Evolutionary conservation across 768 basidiomycete species (phyloP).

Genomic region (Tulasnella sp.): DNA sequence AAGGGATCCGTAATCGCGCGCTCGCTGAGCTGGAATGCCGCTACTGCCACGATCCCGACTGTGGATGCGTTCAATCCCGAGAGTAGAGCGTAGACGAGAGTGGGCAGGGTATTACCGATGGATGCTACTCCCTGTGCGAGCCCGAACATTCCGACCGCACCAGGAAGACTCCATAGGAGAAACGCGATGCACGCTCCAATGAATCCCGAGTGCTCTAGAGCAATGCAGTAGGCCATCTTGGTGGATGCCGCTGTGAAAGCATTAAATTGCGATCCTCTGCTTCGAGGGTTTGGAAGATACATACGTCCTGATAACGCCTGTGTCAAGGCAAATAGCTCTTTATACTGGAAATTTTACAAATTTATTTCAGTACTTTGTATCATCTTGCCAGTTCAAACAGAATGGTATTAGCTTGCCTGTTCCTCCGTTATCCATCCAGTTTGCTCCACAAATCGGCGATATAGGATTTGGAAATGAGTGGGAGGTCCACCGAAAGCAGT

Average conservation of each 20-base stretch:
- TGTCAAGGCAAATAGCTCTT: constrained; percentile 21
- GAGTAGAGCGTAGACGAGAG: constrained; percentile 42
- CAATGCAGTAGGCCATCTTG: neutral
- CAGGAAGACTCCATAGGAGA: constrained; percentile 32
- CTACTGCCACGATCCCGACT: constrained; percentile 48
- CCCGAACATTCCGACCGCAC: constrained; percentile 42
- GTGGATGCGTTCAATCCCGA: constrained; percentile 49
- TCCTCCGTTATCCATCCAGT: constrained; percentile 29
- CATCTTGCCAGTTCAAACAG: too few species aligned
- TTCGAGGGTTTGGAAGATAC: neutral
- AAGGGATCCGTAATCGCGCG: constrained; percentile 42
- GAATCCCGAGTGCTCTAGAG: constrained; percentile 6
- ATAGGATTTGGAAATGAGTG: constrained; percentile 44
- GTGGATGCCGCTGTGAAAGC: neutral
- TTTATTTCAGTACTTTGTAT: too few species aligned
- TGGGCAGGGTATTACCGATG: constrained; percentile 39
- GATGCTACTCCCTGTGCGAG: constrained; percentile 39
- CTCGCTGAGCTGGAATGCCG: constrained; percentile 41
- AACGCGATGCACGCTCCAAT: constrained; percentile 13
- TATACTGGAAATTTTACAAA: neutral
- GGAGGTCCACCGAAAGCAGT: constrained; percentile 45
- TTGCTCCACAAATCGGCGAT: constrained; percentile 32
- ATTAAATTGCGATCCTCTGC: neutral
- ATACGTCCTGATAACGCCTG: constrained; percentile 38
- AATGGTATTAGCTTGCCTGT: neutral